A percentile compares a stretch with the other conserved stretches of the same genome.
phyloP scores from a whole-genome alignment of 345 rosid species.

The Jatropha curcas region DNA sequence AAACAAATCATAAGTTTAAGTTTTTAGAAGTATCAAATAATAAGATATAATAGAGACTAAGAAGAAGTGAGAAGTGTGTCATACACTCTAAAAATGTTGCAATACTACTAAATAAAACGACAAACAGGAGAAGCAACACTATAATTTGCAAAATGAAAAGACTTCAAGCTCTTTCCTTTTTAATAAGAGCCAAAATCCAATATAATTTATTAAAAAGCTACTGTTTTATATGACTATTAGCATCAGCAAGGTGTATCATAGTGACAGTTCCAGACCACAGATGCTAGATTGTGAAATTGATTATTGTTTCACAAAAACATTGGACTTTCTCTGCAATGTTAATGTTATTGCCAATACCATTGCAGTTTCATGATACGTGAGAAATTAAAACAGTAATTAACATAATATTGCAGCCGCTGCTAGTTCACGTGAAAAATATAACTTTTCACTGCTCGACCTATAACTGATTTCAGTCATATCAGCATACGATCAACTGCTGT shows the following conservation, averaged over 20 bases:
- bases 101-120: neutral
- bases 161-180: neutral
- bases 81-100: neutral
- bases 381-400: conserved; percentile 9
- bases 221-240: neutral
- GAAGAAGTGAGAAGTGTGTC: conserved; percentile 6
- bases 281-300: neutral
- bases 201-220: neutral
- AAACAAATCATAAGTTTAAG: conserved; percentile 24
- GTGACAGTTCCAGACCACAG: neutral
- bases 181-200: neutral
- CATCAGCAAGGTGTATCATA: neutral
- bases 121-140: neutral
- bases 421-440: neutral
- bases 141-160: neutral
- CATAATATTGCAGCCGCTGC: neutral
- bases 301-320: conserved; percentile 1
- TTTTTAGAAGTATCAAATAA: conserved; percentile 16
- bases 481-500: neutral
- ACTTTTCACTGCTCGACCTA: neutral
- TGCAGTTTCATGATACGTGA: neutral
- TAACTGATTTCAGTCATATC: neutral
- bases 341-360: neutral
- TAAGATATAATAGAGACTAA: neutral
- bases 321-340: neutral